phyloP scores from a whole-genome alignment of 176 grass and related monocot species.

The Luzula sylvatica region DNA sequence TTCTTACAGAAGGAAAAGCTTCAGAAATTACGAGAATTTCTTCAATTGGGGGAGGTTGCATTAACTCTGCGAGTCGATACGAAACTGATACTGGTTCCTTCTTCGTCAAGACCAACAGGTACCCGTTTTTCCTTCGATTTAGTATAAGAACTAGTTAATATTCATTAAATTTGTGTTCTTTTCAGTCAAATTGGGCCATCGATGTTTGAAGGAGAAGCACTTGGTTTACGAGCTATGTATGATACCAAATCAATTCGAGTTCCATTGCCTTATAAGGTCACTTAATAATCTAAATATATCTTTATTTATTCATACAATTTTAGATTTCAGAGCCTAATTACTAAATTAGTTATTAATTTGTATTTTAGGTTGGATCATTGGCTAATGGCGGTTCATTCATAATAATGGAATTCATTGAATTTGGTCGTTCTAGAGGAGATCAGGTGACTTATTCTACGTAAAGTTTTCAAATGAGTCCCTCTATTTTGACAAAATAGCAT shows the following conservation, averaged over 20 bases:
- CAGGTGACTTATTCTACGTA: slow-evolving; percentile 40
- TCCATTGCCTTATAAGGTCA: slow-evolving; percentile 81
- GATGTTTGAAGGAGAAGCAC: slow-evolving; percentile 94
- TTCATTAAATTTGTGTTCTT: neutral
- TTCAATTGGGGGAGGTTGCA: slow-evolving; percentile 68
- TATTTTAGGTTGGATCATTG: slow-evolving; percentile 51
- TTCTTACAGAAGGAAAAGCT: slow-evolving; percentile 89
- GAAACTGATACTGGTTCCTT: slow-evolving; percentile 63
- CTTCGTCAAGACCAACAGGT: slow-evolving; percentile 91
- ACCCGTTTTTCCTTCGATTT: neutral
- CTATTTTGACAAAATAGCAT: slow-evolving; percentile 9
- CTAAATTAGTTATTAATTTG: neutral
- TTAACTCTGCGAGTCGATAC: slow-evolving; percentile 67
- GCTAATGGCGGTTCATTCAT: slow-evolving; percentile 82
- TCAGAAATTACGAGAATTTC: slow-evolving; percentile 60
- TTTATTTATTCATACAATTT: too few relatives aligned
- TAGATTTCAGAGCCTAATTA: neutral
- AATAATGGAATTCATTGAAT: slow-evolving; percentile 95
- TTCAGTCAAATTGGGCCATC: slow-evolving; percentile 60
- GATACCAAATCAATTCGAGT: slow-evolving; percentile 78
- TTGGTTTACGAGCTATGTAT: slow-evolving; percentile 81
- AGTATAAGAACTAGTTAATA: neutral
- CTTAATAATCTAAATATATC: neutral
- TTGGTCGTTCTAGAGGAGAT: slow-evolving; percentile 54
- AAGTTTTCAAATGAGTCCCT: slow-evolving; percentile 12